A percentile compares a stretch with the other conserved stretches of the same genome.
phyloP scores from a whole-genome alignment of 2,329 filamentous ascomycete genomes.

The Penicillium oxalicum region DNA sequence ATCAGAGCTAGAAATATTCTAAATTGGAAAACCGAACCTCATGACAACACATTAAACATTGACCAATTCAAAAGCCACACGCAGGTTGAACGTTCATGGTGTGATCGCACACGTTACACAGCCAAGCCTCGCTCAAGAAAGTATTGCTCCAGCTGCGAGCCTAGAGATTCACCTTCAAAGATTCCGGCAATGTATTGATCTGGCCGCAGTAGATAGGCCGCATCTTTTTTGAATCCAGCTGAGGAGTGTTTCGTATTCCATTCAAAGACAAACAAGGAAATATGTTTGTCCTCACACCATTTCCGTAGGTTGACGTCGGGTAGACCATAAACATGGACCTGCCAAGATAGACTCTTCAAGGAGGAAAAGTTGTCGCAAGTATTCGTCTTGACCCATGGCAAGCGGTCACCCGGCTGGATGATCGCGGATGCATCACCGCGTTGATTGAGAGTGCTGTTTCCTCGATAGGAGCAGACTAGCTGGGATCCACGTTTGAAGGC shows the following conservation, averaged over 20 bases:
- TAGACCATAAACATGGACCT: constrained; percentile 29
- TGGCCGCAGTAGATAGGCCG: constrained; percentile 27
- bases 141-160: constrained; percentile 20
- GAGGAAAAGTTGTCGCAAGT: constrained; percentile 24
- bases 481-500: constrained; percentile 38
- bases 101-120: not conserved
- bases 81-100: not conserved
- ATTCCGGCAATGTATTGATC: constrained; percentile 28
- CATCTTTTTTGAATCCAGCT: constrained; percentile 19
- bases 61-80: no score
- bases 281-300: constrained; percentile 21
- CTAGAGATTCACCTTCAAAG: constrained; percentile 13
- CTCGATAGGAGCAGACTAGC: constrained; percentile 41
- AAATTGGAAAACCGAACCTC: no score
- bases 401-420: constrained; percentile 45
- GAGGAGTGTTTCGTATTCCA: constrained; percentile 21
- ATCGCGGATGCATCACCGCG: constrained; percentile 27
- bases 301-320: constrained; percentile 9
- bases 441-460: constrained; percentile 28
- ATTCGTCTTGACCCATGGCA: constrained; percentile 30
- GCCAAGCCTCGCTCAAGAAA: constrained; percentile 10
- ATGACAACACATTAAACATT: no score
- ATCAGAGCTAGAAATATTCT: no score
- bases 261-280: constrained; percentile 18
- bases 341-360: constrained; percentile 23